phyloP scores from a whole-genome alignment of 148 eudicot species.

The Suaeda aralocaspica region DNA sequence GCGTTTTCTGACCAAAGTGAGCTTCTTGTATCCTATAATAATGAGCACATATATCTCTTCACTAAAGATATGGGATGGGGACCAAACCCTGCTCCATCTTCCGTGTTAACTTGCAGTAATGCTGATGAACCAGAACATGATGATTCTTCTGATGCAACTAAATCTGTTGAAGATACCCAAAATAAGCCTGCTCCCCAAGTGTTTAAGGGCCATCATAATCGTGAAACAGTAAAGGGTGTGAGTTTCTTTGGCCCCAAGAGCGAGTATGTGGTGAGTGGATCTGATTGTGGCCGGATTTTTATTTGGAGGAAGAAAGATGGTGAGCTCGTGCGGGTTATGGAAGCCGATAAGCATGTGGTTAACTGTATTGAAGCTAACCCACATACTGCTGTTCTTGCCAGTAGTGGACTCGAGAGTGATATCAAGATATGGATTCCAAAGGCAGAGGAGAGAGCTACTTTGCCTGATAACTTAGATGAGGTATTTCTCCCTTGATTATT shows the following conservation, averaged over 20 bases:
- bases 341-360: slow-evolving; percentile 75
- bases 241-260: slow-evolving; percentile 79
- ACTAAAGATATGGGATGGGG: slow-evolving; percentile 72
- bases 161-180: slow-evolving; percentile 30
- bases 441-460: slow-evolving; percentile 58
- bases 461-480: slow-evolving; percentile 66
- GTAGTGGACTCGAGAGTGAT: slow-evolving; percentile 81
- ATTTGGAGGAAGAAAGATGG: slow-evolving; percentile 83
- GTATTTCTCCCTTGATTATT: slow-evolving; percentile 30
- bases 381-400: slow-evolving; percentile 64
- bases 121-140: slow-evolving; percentile 30
- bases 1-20: slow-evolving; percentile 88
- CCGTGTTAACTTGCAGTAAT: slow-evolving; percentile 32
- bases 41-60: slow-evolving; percentile 78
- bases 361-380: slow-evolving; percentile 92
- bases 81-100: slow-evolving; percentile 45
- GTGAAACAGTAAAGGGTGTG: slow-evolving; percentile 79
- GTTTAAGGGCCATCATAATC: slow-evolving; percentile 75
- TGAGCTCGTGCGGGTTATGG: slow-evolving; percentile 82
- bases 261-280: slow-evolving; percentile 90
- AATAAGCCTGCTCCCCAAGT: slow-evolving; percentile 48
- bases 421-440: slow-evolving; percentile 87
- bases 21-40: slow-evolving; percentile 76
- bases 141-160: slow-evolving; percentile 24
- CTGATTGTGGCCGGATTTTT: slow-evolving; percentile 93